phyloP scores from a whole-genome alignment of 2,329 filamentous ascomycete species.

The Emergomyces africanus region DNA sequence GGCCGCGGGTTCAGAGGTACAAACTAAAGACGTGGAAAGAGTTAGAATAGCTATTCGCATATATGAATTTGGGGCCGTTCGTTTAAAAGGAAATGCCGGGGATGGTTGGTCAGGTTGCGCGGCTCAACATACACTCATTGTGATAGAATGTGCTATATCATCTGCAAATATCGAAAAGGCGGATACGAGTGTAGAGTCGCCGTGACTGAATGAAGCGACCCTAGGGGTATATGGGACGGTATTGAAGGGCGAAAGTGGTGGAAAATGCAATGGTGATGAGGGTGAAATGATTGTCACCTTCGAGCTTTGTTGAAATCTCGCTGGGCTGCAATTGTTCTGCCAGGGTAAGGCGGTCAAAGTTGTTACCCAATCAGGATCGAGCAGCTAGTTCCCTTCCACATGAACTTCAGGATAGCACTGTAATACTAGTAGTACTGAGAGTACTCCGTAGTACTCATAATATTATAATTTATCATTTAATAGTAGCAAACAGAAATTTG shows the following conservation, averaged over 20 bases:
- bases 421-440: too few species aligned
- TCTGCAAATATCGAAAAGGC: background rate
- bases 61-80: background rate
- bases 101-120: background rate
- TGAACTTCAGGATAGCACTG: background rate
- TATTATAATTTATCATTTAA: background rate
- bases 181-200: background rate
- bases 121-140: background rate
- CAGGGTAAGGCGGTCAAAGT: background rate
- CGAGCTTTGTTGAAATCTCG: background rate
- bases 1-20: conserved; percentile 94
- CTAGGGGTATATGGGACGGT: background rate
- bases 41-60: background rate
- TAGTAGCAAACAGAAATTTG: background rate
- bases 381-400: background rate
- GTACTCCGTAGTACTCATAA: too few species aligned
- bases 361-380: background rate
- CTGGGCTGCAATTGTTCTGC: background rate
- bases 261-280: background rate
- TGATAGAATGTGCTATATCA: background rate
- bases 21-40: conserved; percentile 41
- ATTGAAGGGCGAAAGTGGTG: background rate
- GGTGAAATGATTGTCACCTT: background rate
- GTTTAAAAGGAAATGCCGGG: too few species aligned
- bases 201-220: background rate